Evolutionary conservation across 192 early-diverging fungal genomes (phyloP).

Genomic region (Coemansia furcata): DNA sequence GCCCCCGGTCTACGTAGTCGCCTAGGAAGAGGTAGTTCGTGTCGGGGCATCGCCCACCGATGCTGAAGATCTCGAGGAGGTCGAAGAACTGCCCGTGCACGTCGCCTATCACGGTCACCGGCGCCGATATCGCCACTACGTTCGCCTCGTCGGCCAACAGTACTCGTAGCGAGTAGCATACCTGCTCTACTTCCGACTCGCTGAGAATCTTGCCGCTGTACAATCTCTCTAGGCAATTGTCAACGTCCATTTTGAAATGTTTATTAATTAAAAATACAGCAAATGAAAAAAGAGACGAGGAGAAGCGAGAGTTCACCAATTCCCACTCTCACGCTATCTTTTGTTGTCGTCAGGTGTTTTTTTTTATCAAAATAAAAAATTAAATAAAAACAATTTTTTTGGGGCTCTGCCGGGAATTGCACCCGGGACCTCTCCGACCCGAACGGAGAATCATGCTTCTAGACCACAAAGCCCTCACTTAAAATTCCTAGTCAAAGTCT

Average conservation of each 20-base stretch:
- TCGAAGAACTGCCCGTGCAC: constrained; percentile 95
- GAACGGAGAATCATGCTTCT: constrained; percentile 55
- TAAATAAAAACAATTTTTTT: not conserved
- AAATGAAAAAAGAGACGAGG: not conserved
- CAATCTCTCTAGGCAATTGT: constrained; percentile 74
- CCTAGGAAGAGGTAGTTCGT: constrained; percentile 99
- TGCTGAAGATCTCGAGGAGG: constrained; percentile 90
- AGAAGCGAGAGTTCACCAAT: not conserved
- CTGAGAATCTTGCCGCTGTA: constrained; percentile 71
- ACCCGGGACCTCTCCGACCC: constrained; percentile 56
- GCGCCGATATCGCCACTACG: constrained; percentile 77
- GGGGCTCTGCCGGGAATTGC: constrained; percentile 51
- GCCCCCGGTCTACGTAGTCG: constrained; percentile 99
- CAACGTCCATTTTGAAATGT: too few relatives aligned
- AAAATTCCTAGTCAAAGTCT: not conserved
- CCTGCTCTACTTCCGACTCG: constrained; percentile 71
- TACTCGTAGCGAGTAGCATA: constrained; percentile 79
- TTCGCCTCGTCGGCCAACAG: constrained; percentile 83
- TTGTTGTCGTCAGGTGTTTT: not conserved
- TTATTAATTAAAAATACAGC: not conserved
- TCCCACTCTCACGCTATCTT: not conserved
- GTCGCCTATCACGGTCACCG: constrained; percentile 90
- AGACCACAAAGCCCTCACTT: constrained; percentile 37
- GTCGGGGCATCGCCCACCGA: constrained; percentile 87
- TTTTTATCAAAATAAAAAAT: too few relatives aligned